Percentiles rank a stretch among this genome's conserved stretches.
phyloP scores from a whole-genome alignment of 306 rosid species.

The Senna siamea region DNA sequence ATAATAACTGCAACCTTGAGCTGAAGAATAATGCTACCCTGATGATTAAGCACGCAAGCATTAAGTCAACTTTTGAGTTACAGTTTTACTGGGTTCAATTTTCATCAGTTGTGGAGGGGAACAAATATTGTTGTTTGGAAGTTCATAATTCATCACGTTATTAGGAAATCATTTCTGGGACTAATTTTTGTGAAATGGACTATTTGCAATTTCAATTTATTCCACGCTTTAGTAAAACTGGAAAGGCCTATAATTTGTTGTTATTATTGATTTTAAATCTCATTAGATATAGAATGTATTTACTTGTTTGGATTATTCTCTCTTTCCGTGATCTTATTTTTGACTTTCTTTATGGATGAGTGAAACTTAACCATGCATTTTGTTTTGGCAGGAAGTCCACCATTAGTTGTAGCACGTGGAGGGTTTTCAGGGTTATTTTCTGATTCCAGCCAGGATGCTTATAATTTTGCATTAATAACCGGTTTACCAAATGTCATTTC shows the following conservation, averaged over 20 bases:
- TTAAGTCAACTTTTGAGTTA: conserved; percentile 1
- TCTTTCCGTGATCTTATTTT: neutral
- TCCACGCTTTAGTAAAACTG: neutral
- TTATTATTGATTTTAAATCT: neutral
- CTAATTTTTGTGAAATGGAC: neutral
- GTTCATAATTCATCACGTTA: neutral
- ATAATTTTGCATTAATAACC: neutral
- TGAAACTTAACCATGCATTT: conserved; percentile 6
- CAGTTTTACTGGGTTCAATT: conserved; percentile 4
- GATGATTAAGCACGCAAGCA: neutral
- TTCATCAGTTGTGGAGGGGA: neutral
- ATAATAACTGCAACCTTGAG: neutral
- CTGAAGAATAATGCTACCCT: neutral
- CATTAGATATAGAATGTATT: neutral
- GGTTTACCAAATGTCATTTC: conserved; percentile 42
- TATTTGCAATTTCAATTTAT: neutral
- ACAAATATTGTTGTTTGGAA: neutral
- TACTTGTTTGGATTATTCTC: neutral
- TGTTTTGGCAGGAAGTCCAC: conserved; percentile 68
- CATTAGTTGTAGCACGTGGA: conserved; percentile 79
- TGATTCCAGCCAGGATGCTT: conserved; percentile 60
- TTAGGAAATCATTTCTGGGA: neutral
- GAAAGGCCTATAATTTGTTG: neutral
- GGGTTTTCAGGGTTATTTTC: conserved; percentile 93
- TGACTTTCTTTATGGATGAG: neutral